phyloP scores from a whole-genome alignment of 345 rosid genomes.

The Turnera subulata region DNA sequence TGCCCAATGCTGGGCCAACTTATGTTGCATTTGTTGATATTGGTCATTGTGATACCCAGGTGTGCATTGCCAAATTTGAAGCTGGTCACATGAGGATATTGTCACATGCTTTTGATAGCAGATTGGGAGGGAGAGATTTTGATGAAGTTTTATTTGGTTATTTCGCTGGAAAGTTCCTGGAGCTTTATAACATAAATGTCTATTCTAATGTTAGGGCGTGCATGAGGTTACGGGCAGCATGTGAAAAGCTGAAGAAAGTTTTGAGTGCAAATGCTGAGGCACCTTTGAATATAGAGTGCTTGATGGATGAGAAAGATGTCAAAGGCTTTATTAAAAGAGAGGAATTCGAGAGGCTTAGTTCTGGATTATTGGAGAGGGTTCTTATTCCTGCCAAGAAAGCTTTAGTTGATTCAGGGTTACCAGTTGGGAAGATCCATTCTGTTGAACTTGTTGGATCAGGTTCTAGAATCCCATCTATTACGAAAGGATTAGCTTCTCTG shows the following conservation, averaged over 20 bases:
- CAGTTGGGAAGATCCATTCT: constrained; percentile 41
- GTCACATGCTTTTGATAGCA: constrained; percentile 52
- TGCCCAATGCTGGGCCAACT: constrained; percentile 36
- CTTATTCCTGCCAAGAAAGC: constrained; percentile 44
- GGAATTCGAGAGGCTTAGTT: constrained; percentile 50
- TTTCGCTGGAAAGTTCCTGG: constrained; percentile 52
- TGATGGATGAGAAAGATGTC: constrained; percentile 68
- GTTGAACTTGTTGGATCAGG: constrained; percentile 66
- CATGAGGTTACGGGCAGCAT: constrained; percentile 49
- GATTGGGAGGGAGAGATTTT: constrained; percentile 60
- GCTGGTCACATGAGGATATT: constrained; percentile 49
- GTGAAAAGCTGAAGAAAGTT: constrained; percentile 58
- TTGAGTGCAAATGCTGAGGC: constrained; percentile 64
- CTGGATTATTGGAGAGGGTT: constrained; percentile 39
- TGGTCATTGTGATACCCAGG: constrained; percentile 62
- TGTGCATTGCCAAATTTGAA: constrained; percentile 43
- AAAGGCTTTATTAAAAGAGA: constrained; percentile 57
- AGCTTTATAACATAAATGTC: constrained; percentile 50
- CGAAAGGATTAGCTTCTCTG: constrained; percentile 37
- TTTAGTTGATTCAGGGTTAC: constrained; percentile 39
- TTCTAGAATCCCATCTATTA: constrained; percentile 55
- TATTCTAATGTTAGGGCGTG: constrained; percentile 47
- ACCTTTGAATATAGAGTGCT: constrained; percentile 53
- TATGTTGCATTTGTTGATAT: constrained; percentile 50
- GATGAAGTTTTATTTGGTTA: constrained; percentile 49